These are phyloP conservation scores for Myrica gale DNA, from an alignment of 306 rosid species.

Conservation along the genomic window DNA sequence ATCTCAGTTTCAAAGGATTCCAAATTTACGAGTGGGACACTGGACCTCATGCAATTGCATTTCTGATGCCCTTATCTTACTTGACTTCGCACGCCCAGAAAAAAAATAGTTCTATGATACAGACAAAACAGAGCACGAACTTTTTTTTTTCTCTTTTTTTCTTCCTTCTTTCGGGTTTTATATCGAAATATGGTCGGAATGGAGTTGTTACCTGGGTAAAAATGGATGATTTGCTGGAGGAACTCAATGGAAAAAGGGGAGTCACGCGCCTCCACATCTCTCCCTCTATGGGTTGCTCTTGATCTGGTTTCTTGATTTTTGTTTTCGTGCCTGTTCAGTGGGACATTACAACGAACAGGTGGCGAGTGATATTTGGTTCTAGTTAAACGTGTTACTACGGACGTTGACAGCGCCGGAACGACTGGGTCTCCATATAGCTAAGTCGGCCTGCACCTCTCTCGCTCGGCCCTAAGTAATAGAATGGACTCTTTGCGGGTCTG, in stretches of 20 bases:
- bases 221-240: slow-evolving; percentile 35
- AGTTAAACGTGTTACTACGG: neutral
- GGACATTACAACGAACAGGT: slow-evolving; percentile 37
- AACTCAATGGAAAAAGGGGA: slow-evolving; percentile 35
- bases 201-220: slow-evolving; percentile 31
- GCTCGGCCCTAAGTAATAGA: no score
- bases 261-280: slow-evolving; percentile 60
- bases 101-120: neutral
- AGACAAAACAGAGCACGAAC: neutral
- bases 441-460: no score
- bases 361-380: no score
- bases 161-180: neutral
- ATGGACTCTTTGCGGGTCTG: no score
- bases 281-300: neutral
- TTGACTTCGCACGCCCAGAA: neutral
- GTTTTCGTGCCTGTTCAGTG: slow-evolving; percentile 14
- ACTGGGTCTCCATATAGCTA: neutral
- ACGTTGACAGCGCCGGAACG: neutral
- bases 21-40: neutral
- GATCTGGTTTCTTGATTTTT: neutral
- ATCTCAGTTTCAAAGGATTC: slow-evolving; percentile 40
- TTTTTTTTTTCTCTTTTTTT: neutral
- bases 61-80: neutral
- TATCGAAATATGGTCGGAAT: neutral
- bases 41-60: neutral